These are phyloP conservation scores for Podaxis carcinomalis DNA, from an alignment of 768 basidiomycete species.

Conservation along the genomic window DNA sequence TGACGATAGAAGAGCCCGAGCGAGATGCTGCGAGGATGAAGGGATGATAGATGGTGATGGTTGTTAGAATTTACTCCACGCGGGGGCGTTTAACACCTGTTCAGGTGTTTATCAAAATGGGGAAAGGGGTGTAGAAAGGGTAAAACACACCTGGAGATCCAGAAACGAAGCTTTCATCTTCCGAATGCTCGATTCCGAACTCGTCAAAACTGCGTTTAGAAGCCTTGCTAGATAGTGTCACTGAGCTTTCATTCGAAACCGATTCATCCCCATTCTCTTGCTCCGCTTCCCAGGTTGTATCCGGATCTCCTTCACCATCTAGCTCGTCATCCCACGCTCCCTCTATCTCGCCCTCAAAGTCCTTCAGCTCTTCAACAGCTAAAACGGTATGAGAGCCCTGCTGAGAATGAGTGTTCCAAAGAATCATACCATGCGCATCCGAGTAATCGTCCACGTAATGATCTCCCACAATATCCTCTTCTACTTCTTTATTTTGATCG, in stretches of 20 bases:
- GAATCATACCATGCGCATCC: constrained; percentile 1
- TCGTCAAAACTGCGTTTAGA: constrained; percentile 56
- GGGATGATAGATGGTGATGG: background rate
- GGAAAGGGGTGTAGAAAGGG: background rate
- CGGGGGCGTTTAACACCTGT: constrained; percentile 43
- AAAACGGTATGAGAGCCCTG: constrained; percentile 2
- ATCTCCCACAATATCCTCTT: background rate
- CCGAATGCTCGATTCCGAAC: constrained; percentile 30
- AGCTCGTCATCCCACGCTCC: constrained; percentile 40
- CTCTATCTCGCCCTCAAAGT: constrained; percentile 37
- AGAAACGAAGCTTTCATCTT: constrained; percentile 25
- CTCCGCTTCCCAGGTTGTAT: constrained; percentile 11
- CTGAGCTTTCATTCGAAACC: constrained; percentile 47
- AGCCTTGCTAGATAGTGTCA: constrained; percentile 53
- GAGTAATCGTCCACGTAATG: background rate
- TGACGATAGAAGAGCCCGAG: background rate
- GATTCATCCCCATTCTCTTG: constrained; percentile 39
- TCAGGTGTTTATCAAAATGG: background rate
- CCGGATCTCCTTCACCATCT: constrained; percentile 17
- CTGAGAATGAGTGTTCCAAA: background rate
- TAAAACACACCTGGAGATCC: constrained; percentile 41
- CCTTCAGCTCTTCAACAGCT: constrained; percentile 12
- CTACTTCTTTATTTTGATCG: background rate
- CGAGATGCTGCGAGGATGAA: background rate
- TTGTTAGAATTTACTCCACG: constrained; percentile 25